Percentiles rank a stretch among this genome's conserved stretches.
phyloP scores from a whole-genome alignment of 441 rosid genomes.

The Adansonia madagascariensis region DNA sequence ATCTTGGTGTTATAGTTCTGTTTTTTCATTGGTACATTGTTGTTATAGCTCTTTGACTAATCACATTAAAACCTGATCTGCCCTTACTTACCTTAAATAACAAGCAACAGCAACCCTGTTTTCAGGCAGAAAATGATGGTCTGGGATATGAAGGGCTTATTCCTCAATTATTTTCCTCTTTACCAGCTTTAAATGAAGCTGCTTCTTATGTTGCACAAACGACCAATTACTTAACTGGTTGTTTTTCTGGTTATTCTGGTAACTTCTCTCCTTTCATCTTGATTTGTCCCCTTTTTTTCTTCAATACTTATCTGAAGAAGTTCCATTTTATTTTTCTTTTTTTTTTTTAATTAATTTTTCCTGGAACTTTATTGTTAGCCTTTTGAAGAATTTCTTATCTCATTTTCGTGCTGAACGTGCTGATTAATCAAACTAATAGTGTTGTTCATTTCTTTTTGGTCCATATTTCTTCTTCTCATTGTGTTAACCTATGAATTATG shows the following conservation, averaged over 20 bases:
- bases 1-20: neutral
- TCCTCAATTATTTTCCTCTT: conserved; percentile 63
- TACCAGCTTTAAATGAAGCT: conserved; percentile 83
- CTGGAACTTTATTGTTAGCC: neutral
- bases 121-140: conserved; percentile 45
- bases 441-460: neutral
- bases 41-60: neutral
- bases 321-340: neutral
- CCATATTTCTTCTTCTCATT: conserved; percentile 1
- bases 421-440: conserved; percentile 6
- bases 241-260: conserved; percentile 86
- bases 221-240: conserved; percentile 75
- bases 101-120: conserved; percentile 1
- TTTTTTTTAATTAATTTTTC: neutral
- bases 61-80: conserved; percentile 9
- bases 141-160: conserved; percentile 42
- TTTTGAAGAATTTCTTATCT: neutral
- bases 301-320: neutral
- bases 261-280: conserved; percentile 25
- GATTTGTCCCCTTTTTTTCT: neutral
- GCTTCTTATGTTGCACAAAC: conserved; percentile 82
- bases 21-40: neutral
- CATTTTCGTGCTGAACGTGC: conserved; percentile 14
- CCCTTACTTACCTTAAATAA: neutral
- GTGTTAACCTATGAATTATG: conserved; percentile 14